Evolutionary conservation across 192 early-diverging fungal species (phyloP), one percentile per base, ranked within the genome.

Genomic region (Radiomyces spectabilis): DNA sequence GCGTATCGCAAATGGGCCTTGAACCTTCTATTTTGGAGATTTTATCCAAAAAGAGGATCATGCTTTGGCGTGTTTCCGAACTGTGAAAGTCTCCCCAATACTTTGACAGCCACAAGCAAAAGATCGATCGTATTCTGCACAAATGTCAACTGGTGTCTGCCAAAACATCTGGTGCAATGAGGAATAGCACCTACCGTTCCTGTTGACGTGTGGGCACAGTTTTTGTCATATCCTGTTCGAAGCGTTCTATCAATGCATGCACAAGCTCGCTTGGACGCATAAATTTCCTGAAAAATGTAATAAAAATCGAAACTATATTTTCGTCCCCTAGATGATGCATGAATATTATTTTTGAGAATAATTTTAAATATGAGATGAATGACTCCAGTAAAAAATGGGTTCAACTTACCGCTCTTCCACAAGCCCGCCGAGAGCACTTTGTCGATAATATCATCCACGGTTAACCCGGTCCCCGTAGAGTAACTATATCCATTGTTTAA

Each of bases 21-120:
- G 15, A 27, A 48, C 15, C 25, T 27, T 21, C 25, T 9, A 25
- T 15, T 15, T 48, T 21, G 15, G 25, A 15, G 12, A 48, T 15
- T 48, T 27, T 3, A 15, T 48, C 25, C 15, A 48, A 15, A 48
- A 48, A 48, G 8, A 21, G 46, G 24, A 59, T 51, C 13, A 69
- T 24, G 5, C 33, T 21, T 19, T 57, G 35, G 10, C 57, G 44
- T 4, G 61, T 59, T n/a, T 34, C 49, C 18, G 46, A 24, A 41
- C 47, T 54, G 22, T 56, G 39, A 32, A 69, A 58, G 40, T 69
- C 67, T 22, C 57, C 56, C 67, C 67, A 69, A n/a, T 69, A 51
- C 4, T 63, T 50, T 18, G 60, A 63, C 21, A 63, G 19, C 67
- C 67, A 69, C 4, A 63, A 35, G 18, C 40, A 46, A 19, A 69